These are phyloP conservation scores for Geotrichum restrictum DNA, from an alignment of 1,139 yeast species.

Conservation along the genomic window DNA sequence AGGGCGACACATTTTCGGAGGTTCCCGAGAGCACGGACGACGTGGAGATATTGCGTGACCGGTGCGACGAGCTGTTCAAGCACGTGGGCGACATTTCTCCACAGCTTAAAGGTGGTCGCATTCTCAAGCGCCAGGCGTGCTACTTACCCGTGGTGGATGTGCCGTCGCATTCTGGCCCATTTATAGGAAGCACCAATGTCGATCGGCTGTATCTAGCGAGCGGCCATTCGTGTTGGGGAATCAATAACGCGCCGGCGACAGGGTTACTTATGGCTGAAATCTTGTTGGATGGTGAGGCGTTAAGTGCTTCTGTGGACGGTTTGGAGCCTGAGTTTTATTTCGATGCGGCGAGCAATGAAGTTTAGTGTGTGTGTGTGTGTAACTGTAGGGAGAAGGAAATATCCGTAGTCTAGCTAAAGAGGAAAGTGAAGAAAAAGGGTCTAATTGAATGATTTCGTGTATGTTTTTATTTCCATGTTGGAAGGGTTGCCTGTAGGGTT, in stretches of 20 bases:
- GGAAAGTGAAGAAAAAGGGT: too few relatives aligned
- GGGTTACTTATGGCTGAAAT: slow-evolving; percentile 89
- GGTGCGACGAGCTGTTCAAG: slow-evolving; percentile 81
- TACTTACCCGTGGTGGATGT: slow-evolving; percentile 91
- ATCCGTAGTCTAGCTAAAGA: too few relatives aligned
- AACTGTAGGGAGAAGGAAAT: too few relatives aligned
- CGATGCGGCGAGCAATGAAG: slow-evolving; percentile 39
- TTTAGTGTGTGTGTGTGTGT: too few relatives aligned
- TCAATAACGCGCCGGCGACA: slow-evolving; percentile 94
- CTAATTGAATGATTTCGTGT: too few relatives aligned
- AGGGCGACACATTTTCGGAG: slow-evolving; percentile 85
- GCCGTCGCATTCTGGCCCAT: slow-evolving; percentile 87
- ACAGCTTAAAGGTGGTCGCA: slow-evolving; percentile 66
- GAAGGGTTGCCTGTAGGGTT: too few relatives aligned
- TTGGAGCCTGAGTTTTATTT: slow-evolving; percentile 83
- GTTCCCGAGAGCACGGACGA: slow-evolving; percentile 94
- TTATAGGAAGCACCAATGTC: slow-evolving; percentile 89
- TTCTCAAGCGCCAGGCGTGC: slow-evolving; percentile 87
- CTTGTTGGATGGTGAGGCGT: slow-evolving; percentile 76
- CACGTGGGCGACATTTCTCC: slow-evolving; percentile 78
- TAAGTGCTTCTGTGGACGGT: slow-evolving; percentile 72
- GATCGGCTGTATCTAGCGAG: slow-evolving; percentile 73
- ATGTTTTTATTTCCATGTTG: too few relatives aligned
- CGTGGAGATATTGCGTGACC: slow-evolving; percentile 79
- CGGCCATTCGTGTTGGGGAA: slow-evolving; percentile 99